These are phyloP conservation scores for Suillus variegatus DNA, from an alignment of 768 basidiomycete species.

Conservation along the genomic window DNA sequence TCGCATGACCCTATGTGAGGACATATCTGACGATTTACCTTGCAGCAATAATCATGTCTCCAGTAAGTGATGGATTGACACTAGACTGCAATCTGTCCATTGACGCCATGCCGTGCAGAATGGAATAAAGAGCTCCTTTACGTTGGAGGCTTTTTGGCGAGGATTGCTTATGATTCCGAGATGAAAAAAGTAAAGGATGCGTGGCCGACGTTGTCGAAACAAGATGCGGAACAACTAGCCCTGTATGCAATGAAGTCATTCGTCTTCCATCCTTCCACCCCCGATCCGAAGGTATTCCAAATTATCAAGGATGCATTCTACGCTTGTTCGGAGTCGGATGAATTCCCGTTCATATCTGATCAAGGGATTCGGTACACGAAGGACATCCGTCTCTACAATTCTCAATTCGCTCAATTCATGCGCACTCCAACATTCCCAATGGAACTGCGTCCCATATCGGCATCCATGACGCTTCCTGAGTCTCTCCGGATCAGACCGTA, in stretches of 20 bases:
- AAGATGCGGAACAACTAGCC: conserved; percentile 29
- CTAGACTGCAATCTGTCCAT: not conserved
- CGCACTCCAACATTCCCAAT: conserved; percentile 60
- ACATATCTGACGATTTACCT: conserved; percentile 3
- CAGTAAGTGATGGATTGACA: conserved; percentile 40
- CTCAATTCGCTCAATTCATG: conserved; percentile 67
- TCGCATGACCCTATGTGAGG: not conserved
- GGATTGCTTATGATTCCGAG: conserved; percentile 84
- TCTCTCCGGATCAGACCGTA: conserved; percentile 66
- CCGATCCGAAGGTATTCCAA: conserved; percentile 70
- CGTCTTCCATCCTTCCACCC: conserved; percentile 82
- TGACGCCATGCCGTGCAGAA: conserved; percentile 39
- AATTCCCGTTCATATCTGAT: conserved; percentile 76
- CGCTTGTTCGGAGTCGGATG: conserved; percentile 46
- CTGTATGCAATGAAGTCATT: conserved; percentile 85
- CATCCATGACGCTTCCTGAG: conserved; percentile 63
- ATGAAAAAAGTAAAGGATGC: conserved; percentile 49
- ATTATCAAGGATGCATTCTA: conserved; percentile 81
- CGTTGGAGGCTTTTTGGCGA: conserved; percentile 78
- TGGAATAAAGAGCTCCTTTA: conserved; percentile 91
- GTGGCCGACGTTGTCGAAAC: conserved; percentile 20
- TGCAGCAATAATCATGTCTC: conserved; percentile 79
- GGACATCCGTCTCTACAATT: conserved; percentile 70
- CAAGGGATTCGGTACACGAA: conserved; percentile 65
- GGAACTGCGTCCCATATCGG: conserved; percentile 24